Evolutionary conservation across 2,329 filamentous ascomycete genomes (phyloP).

Genomic region (Chaetomium globosum): DNA sequence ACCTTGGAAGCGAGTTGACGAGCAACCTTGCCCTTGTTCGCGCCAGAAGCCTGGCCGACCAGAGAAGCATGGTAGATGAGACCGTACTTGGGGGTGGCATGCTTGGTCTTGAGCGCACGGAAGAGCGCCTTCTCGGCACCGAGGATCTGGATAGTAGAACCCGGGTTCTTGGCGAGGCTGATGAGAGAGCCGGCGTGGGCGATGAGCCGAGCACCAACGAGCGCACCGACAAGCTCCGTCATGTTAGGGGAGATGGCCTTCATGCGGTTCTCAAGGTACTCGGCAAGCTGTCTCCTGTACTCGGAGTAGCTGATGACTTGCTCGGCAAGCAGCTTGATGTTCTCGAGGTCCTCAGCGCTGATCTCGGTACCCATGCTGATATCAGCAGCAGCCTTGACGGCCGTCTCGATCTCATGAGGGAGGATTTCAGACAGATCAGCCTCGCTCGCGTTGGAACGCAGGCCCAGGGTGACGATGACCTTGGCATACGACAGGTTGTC

Average conservation of each 20-base stretch:
- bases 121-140: slow-evolving; percentile 99
- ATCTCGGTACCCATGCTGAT: slow-evolving; percentile 99
- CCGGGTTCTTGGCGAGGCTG: slow-evolving; percentile 91
- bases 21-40: slow-evolving; percentile 99
- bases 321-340: slow-evolving; percentile 88
- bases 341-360: slow-evolving; percentile 85
- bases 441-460: slow-evolving; percentile 76
- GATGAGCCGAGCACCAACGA: slow-evolving; percentile 92
- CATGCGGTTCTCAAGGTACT: slow-evolving; percentile 91
- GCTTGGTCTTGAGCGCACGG: slow-evolving; percentile 97
- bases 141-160: slow-evolving; percentile 95
- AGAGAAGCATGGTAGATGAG: slow-evolving; percentile 90
- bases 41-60: slow-evolving; percentile 93
- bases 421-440: slow-evolving; percentile 86
- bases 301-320: slow-evolving; percentile 92
- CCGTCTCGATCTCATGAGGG: slow-evolving; percentile 89
- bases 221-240: slow-evolving; percentile 86
- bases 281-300: slow-evolving; percentile 83
- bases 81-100: slow-evolving; percentile 98
- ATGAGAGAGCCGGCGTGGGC: slow-evolving; percentile 92
- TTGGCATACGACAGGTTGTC: slow-evolving; percentile 94
- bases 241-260: slow-evolving; percentile 95
- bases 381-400: slow-evolving; percentile 92
- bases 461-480: slow-evolving; percentile 85
- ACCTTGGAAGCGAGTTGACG: slow-evolving; percentile 94